Evolutionary conservation across 2,329 filamentous ascomycete genomes (phyloP).

Genomic region (Colletotrichum simmondsii): DNA sequence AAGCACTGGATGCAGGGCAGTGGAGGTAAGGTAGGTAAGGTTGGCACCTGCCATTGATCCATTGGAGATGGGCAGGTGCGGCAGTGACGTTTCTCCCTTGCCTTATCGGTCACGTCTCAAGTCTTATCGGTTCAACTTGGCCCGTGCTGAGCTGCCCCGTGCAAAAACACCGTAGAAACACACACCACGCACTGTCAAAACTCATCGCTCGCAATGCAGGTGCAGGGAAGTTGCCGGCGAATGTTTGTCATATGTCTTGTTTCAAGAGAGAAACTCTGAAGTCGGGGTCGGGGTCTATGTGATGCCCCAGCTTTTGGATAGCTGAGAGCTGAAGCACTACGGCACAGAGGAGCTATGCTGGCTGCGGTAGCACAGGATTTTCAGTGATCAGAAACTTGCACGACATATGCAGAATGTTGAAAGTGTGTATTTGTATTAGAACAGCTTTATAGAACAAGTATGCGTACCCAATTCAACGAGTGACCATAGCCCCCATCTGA

Average conservation of each 20-base stretch:
- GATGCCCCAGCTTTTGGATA: background rate
- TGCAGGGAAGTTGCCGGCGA: background rate
- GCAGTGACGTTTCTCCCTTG: too few relatives aligned
- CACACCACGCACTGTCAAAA: background rate
- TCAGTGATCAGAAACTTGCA: background rate
- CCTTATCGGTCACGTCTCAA: background rate
- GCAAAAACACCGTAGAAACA: background rate
- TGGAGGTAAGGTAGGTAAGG: background rate
- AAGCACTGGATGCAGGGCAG: too few relatives aligned
- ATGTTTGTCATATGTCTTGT: constrained; percentile 9
- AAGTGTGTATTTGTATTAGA: constrained; percentile 32
- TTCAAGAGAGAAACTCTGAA: constrained; percentile 1
- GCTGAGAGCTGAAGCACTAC: background rate
- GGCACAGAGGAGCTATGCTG: background rate
- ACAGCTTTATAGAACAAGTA: constrained; percentile 29
- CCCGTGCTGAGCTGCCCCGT: background rate
- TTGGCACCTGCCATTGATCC: too few relatives aligned
- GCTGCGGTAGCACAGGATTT: too few relatives aligned
- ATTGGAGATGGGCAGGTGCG: background rate
- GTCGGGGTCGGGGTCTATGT: background rate
- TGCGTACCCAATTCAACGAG: constrained; percentile 29
- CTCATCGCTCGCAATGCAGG: background rate
- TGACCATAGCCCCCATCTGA: constrained; percentile 25
- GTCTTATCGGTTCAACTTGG: background rate
- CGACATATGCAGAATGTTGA: background rate